Conservation (phyloP, 139 green algal genomes). For the Chlorokybus atmophyticus region DNA sequence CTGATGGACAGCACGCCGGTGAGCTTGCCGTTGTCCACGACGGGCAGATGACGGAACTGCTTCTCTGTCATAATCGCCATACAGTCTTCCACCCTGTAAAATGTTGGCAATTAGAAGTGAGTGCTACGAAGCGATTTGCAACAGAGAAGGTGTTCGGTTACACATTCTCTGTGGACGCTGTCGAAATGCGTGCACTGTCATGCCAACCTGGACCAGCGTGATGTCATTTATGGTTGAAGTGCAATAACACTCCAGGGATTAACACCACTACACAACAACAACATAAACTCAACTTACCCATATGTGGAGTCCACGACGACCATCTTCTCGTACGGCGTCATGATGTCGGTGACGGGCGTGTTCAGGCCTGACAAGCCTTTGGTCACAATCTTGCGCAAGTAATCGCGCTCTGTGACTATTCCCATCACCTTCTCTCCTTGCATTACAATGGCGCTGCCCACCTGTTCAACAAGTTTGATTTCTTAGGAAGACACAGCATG, state of each 20-base stretch:
- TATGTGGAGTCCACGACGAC: not conserved
- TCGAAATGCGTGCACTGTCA: too few relatives aligned
- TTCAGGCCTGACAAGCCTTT: not conserved
- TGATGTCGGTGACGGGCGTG: slow-evolving; percentile 1
- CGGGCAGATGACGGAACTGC: slow-evolving; percentile 7
- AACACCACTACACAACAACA: too few relatives aligned
- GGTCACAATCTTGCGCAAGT: slow-evolving; percentile 1
- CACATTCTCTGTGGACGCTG: too few relatives aligned
- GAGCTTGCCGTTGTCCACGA: slow-evolving; percentile 7
- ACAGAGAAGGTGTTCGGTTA: too few relatives aligned
- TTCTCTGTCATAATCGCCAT: slow-evolving; percentile 10
- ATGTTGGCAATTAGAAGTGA: too few relatives aligned
- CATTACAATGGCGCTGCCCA: not conserved
- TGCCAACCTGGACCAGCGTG: too few relatives aligned
- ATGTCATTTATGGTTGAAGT: too few relatives aligned
- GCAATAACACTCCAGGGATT: too few relatives aligned
- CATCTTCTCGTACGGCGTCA: not conserved
- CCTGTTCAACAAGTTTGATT: too few relatives aligned
- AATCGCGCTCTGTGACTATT: slow-evolving; percentile 4
- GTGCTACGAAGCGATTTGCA: too few relatives aligned
- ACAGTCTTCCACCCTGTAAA: not conserved
- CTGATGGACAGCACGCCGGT: slow-evolving; percentile 7
- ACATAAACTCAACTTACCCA: too few relatives aligned
- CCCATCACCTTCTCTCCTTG: not conserved
- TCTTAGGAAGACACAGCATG: too few relatives aligned